A percentile compares a stretch with the other conserved stretches of the same genome.
phyloP scores from a whole-genome alignment of 2,329 filamentous ascomycete genomes.

The Diaporthe nobilis region DNA sequence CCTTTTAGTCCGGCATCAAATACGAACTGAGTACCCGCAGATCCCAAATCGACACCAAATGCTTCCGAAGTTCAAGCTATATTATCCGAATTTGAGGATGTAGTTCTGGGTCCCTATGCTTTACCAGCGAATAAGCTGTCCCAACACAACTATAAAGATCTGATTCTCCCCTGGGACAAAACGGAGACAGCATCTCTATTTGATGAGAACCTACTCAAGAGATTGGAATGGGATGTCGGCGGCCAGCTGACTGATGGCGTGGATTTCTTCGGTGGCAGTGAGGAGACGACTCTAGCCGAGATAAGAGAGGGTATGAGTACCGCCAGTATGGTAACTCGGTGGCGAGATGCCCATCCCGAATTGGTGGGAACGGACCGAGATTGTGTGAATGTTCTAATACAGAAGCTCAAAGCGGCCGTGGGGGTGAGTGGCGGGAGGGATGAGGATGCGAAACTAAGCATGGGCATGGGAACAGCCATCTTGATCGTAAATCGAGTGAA shows the following conservation, averaged over 20 bases:
- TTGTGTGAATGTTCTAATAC: conserved; percentile 45
- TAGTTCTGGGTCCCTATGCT: conserved; percentile 54
- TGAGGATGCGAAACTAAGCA: neutral
- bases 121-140: conserved; percentile 54
- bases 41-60: conserved; percentile 51
- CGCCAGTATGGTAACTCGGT: conserved; percentile 55
- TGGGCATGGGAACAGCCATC: neutral
- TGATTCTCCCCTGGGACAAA: conserved; percentile 61
- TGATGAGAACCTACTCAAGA: conserved; percentile 46
- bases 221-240: conserved; percentile 54
- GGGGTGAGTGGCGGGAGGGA: neutral
- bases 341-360: conserved; percentile 56
- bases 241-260: conserved; percentile 47
- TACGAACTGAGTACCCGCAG: conserved; percentile 44
- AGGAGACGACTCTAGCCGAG: conserved; percentile 44
- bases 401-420: neutral
- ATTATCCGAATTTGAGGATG: conserved; percentile 54
- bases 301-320: conserved; percentile 50
- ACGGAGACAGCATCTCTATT: conserved; percentile 40
- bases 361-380: conserved; percentile 53
- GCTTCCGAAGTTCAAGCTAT: conserved; percentile 48
- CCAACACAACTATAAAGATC: conserved; percentile 54
- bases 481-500: neutral
- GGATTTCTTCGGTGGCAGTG: conserved; percentile 48
- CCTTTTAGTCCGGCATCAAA: neutral